Base-by-base conservation (phyloP, 2,329 filamentous ascomycete genomes). In the Didymella keratinophila region DNA sequence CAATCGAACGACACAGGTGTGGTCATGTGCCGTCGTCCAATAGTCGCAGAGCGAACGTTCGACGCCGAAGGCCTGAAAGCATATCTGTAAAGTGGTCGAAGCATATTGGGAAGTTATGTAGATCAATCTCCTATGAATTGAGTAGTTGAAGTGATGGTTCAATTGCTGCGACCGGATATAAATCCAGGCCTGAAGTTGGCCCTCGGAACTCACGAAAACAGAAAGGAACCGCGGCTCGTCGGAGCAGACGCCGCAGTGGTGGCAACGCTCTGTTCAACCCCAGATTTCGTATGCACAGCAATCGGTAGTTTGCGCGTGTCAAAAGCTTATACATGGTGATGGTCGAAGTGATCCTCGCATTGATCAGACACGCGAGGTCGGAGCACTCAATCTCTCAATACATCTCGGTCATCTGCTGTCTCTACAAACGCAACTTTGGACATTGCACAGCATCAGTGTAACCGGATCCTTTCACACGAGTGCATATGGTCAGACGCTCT, bases 1-100 rank as follows among this genome's bases (percentile, higher is more conserved):
- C 95, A 99, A 76, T 96, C 88, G 77, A 97, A 98, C 4, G 76
- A 53, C 25, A 76, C 76, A 28, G 80, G 78, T 32, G 80, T 70
- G 61, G 77, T 78, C 16, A 78, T 71, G 71, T 78, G 70, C 44
- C 80, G 78, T 51, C 74, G 78, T 63, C 70, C 71, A 59, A 70
- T 58, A 52, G 59, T 56, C 63, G 70, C 70, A 60, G 62, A 66
- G 62, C 68, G 73, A 46, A 61, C 57, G 47, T 67, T 46, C 56
- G 67, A 47, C 44, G 51, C 71, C 61, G 77, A 75, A 74, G 76
- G 80, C 76, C 75, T 77, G 61, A 67, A 72, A 67, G 69, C 76
- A 60, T 70, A 76, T 70, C 70, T 74, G 61, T 66, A 73, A 30
- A 79, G 58, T 39, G 78, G 74, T 70, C 76, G 79, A 67, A 81